Conservation (phyloP, 2,329 filamentous ascomycete species). For the Paecilomyces fulvus region DNA sequence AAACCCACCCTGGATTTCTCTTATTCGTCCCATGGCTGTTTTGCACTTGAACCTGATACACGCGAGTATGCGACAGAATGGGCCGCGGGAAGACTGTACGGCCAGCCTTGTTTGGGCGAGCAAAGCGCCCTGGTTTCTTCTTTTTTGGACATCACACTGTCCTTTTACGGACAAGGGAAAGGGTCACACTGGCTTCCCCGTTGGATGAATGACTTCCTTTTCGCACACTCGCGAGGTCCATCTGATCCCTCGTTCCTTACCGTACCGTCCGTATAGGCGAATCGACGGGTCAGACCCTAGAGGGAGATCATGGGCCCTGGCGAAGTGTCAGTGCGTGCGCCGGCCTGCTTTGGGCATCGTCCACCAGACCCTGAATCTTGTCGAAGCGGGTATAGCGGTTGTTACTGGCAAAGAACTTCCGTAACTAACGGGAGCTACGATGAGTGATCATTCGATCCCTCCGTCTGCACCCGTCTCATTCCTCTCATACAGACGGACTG, state of each 20-base stretch:
- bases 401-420: not conserved
- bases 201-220: not conserved
- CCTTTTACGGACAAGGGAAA: not conserved
- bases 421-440: not conserved
- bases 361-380: not conserved
- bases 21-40: not conserved
- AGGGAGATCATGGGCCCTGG: conserved; percentile 1
- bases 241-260: not conserved
- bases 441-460: not conserved
- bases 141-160: not conserved
- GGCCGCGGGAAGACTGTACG: not conserved
- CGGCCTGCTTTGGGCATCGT: conserved; percentile 1
- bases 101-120: not conserved
- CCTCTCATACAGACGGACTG: not conserved
- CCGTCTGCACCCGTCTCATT: not conserved
- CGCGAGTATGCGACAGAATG: not conserved
- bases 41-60: not conserved
- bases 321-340: conserved; percentile 1
- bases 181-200: not conserved
- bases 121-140: not conserved
- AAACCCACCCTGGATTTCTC: not conserved
- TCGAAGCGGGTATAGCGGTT: not conserved
- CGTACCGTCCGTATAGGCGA: not conserved
- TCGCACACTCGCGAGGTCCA: not conserved
- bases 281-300: not conserved